A percentile compares a stretch with the other conserved stretches of the same genome.
Conservation (phyloP, 345 rosid genomes). For the Orychophragmus violaceus region DNA sequence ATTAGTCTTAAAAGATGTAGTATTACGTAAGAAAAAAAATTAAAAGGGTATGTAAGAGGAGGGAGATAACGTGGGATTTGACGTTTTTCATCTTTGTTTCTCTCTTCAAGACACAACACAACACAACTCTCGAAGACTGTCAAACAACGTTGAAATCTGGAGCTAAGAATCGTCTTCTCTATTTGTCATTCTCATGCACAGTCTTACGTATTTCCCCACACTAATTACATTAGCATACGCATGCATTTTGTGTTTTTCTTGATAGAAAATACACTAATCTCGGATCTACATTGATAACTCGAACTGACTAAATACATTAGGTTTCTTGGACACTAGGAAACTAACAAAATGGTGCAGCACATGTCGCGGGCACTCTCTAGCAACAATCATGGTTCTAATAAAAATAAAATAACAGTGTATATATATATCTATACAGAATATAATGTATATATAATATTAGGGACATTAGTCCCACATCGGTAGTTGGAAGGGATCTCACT, state of each 20-base stretch:
- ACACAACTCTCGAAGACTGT: constrained; percentile 56
- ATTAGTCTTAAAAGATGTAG: background rate
- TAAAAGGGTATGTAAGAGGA: constrained; percentile 15
- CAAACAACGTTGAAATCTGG: constrained; percentile 58
- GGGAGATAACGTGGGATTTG: constrained; percentile 50
- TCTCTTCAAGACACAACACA: constrained; percentile 20
- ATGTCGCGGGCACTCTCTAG: constrained; percentile 25
- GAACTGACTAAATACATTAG: background rate
- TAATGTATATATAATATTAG: no score
- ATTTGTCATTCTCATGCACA: constrained; percentile 68
- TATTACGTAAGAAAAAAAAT: background rate
- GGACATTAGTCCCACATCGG: no score
- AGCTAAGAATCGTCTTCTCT: constrained; percentile 76
- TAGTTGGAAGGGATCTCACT: no score
- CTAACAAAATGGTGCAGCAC: constrained; percentile 29
- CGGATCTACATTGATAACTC: background rate
- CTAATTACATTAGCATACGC: constrained; percentile 13
- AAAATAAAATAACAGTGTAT: background rate
- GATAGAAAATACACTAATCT: background rate
- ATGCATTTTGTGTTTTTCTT: background rate
- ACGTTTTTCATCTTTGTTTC: constrained; percentile 35
- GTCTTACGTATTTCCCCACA: constrained; percentile 18
- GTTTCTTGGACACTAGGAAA: constrained; percentile 20
- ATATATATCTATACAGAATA: no score
- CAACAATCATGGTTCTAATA: background rate